Evolutionary conservation across 2,329 filamentous ascomycete species (phyloP), one percentile per base, ranked within the genome.

Genomic region (Fonsecaea pedrosoi): DNA sequence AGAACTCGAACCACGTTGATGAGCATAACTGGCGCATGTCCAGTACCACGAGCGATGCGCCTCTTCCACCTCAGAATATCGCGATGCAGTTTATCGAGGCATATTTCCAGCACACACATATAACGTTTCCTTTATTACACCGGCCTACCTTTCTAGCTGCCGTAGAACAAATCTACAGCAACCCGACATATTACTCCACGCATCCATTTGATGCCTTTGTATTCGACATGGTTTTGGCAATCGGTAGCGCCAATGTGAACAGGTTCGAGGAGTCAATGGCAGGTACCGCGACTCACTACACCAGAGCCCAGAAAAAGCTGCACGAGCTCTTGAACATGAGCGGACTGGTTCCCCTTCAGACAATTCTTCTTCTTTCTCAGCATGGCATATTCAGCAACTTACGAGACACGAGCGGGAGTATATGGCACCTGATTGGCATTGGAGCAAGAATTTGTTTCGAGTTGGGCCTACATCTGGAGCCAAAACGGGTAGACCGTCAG

Each of bases 361-460:
- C 79, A 0, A 72, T 82, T 35, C 66, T 82, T 0, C 67, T 83
- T 4, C 72, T 82, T 1, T 81, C 79, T 13, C 80, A 82, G 58
- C 82, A 81, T 66, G 74, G 80, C 3, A 78, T 81, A 70, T 76
- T 77, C 0, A 81, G 77, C 1, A 79, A 78, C 0, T 77, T 79
- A 0, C 77, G 77, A n/a, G 76, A 80, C 35, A 77, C 75, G 0
- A 77, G 76, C 0, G 75, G 76, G 1, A 81, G 79, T 62, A 77
- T 83, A 32, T 83, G 81, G 80, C 80, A 82, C 67, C 74, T 82
- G 2, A 79, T 82, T 12, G 79, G 80, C 0, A 77, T 81, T 7
- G 79, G 79, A 1, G 79, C 78, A 0, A 73, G 79, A 4, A 80
- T 79, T 18, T 79, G 79, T 57, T 71, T 80, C n/a, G 79, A 81